A percentile compares a stretch with the other conserved stretches of the same genome.
Conservation (phyloP, 106 monocot species). For the Amphibolis antarctica region DNA sequence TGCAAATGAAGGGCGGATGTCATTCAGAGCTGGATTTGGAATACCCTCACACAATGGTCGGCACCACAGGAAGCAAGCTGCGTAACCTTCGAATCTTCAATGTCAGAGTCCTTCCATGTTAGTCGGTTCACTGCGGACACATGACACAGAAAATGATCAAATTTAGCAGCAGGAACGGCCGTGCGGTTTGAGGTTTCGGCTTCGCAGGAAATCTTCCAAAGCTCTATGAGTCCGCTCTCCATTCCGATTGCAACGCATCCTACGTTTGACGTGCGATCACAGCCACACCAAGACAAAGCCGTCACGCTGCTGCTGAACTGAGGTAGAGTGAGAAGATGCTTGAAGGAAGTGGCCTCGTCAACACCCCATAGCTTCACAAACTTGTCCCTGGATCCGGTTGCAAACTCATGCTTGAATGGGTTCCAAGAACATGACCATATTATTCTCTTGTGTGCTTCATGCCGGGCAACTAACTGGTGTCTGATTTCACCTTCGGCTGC, state of each 20-base stretch:
- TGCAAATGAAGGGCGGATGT: neutral
- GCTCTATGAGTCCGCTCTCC: conserved; percentile 81
- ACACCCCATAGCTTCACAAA: conserved; percentile 80
- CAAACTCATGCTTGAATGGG: conserved; percentile 19
- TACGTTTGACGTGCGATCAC: conserved; percentile 22
- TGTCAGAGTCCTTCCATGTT: conserved; percentile 35
- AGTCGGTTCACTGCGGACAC: conserved; percentile 65
- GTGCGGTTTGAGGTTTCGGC: conserved; percentile 6
- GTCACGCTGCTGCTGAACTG: conserved; percentile 72
- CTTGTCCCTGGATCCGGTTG: conserved; percentile 74
- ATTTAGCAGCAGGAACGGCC: conserved; percentile 14
- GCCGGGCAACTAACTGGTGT: conserved; percentile 38
- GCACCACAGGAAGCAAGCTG: conserved; percentile 89
- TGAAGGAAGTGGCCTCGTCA: conserved; percentile 25
- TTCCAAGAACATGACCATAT: conserved; percentile 99
- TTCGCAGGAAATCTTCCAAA: conserved; percentile 48
- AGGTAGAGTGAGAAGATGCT: conserved; percentile 46
- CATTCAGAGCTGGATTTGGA: conserved; percentile 26
- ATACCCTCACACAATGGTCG: conserved; percentile 83
- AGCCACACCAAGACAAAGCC: conserved; percentile 62
- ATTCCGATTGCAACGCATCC: conserved; percentile 77
- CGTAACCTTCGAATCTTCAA: conserved; percentile 7
- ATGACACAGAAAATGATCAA: conserved; percentile 72
- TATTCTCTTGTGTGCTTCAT: conserved; percentile 91
- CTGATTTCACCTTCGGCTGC: conserved; percentile 23